Percentiles rank a stretch among this genome's conserved stretches.
Conservation (phyloP, 441 rosid species). For the Erysimum cheiri region DNA sequence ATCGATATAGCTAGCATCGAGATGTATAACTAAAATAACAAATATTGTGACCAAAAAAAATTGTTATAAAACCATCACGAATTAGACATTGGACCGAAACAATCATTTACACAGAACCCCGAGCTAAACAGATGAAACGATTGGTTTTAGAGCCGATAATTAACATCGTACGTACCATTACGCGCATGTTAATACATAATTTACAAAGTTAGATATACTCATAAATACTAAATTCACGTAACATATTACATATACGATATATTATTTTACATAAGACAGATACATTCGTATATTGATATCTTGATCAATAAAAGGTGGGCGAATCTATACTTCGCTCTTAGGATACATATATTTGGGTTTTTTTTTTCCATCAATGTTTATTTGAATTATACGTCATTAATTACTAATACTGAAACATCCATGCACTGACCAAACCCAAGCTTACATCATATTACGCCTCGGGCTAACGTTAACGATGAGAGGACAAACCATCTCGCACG, state of each 20-base stretch:
- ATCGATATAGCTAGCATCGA: too few species aligned
- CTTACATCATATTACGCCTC: slow-evolving; percentile 46
- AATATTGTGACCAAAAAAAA: background rate
- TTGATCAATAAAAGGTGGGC: slow-evolving; percentile 22
- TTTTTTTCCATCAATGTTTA: background rate
- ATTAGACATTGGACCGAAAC: background rate
- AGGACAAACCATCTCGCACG: slow-evolving; percentile 90
- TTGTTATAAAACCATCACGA: background rate
- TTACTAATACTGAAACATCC: slow-evolving; percentile 15
- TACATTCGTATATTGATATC: slow-evolving; percentile 17
- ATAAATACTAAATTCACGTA: background rate
- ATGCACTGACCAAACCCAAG: slow-evolving; percentile 26
- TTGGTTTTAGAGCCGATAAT: background rate
- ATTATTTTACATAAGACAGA: slow-evolving; percentile 25
- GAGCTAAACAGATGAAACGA: background rate
- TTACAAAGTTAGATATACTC: background rate
- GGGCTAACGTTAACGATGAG: slow-evolving; percentile 54
- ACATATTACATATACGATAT: background rate
- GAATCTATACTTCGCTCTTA: slow-evolving; percentile 30
- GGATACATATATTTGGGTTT: background rate
- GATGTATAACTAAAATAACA: background rate
- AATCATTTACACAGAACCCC: background rate
- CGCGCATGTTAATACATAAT: background rate
- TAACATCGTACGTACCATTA: background rate
- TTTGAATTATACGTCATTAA: slow-evolving; percentile 6